Evolutionary conservation across 257 asterid species (phyloP).

Genomic region (Nicotiana knightiana): DNA sequence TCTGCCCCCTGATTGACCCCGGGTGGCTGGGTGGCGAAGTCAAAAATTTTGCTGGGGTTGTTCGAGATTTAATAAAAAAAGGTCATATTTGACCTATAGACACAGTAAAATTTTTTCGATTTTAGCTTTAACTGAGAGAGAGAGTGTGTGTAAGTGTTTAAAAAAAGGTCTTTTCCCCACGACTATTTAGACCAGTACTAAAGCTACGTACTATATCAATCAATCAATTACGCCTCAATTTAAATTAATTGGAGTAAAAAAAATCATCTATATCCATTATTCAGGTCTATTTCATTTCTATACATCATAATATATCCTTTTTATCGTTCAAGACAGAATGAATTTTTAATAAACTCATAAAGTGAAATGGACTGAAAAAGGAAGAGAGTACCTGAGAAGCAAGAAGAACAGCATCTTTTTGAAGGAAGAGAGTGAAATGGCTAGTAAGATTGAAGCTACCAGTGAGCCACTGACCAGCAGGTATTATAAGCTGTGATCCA

Average conservation of each 20-base stretch:
- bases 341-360: neutral
- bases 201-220: neutral
- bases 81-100: too few species aligned
- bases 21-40: too few species aligned
- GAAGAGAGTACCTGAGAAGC: slow-evolving; percentile 13
- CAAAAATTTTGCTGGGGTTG: too few species aligned
- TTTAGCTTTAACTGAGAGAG: too few species aligned
- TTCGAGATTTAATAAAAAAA: too few species aligned
- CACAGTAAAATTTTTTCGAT: too few species aligned
- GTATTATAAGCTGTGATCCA: slow-evolving; percentile 25
- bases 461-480: slow-evolving; percentile 29
- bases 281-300: neutral
- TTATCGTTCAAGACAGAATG: neutral
- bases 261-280: neutral
- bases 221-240: neutral
- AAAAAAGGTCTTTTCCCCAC: neutral
- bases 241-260: neutral
- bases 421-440: slow-evolving; percentile 27
- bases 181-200: neutral
- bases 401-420: slow-evolving; percentile 24
- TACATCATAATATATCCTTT: neutral
- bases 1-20: too few species aligned
- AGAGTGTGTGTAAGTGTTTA: neutral
- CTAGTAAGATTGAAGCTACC: slow-evolving; percentile 31
- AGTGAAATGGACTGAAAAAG: neutral